Evolutionary conservation across 495 filamentous ascomycete genomes (phyloP).

Genomic region (Tuber umbilicatum): DNA sequence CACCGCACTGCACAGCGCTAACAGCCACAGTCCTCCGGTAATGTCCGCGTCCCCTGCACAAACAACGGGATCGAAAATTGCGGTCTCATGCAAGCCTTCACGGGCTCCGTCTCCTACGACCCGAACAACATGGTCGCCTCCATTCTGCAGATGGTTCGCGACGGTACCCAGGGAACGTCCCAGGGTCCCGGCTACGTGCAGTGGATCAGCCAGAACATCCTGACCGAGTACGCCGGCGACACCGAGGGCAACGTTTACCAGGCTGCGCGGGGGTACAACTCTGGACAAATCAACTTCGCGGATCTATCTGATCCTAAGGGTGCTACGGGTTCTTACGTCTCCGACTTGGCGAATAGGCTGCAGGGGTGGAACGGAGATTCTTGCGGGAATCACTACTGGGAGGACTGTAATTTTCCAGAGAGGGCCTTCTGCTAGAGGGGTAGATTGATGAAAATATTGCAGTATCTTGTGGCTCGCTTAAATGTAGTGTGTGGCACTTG

Average conservation of each 20-base stretch:
- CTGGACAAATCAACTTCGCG: constrained; percentile 40
- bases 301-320: constrained; percentile 41
- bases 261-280: constrained; percentile 44
- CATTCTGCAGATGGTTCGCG: constrained; percentile 44
- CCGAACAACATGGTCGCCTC: constrained; percentile 25
- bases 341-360: constrained; percentile 45
- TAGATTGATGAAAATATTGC: not conserved
- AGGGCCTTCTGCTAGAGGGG: constrained; percentile 14
- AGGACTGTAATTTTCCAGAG: constrained; percentile 16
- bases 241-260: constrained; percentile 42
- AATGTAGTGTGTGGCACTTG: too few species aligned
- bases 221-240: constrained; percentile 8
- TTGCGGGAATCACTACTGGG: constrained; percentile 29
- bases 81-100: constrained; percentile 44
- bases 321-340: constrained; percentile 44
- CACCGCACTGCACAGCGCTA: not conserved
- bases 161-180: constrained; percentile 43
- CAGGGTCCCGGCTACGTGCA: constrained; percentile 43
- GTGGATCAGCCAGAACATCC: constrained; percentile 29
- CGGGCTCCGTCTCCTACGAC: constrained; percentile 37
- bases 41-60: constrained; percentile 37
- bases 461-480: too few species aligned
- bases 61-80: constrained; percentile 40
- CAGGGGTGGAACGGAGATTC: constrained; percentile 39
- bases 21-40: constrained; percentile 36